A percentile compares a stretch with the other conserved stretches of the same genome.
These are phyloP conservation scores for Thelonectria rubi DNA, from an alignment of 2,329 filamentous ascomycete species.

Conservation along the genomic window DNA sequence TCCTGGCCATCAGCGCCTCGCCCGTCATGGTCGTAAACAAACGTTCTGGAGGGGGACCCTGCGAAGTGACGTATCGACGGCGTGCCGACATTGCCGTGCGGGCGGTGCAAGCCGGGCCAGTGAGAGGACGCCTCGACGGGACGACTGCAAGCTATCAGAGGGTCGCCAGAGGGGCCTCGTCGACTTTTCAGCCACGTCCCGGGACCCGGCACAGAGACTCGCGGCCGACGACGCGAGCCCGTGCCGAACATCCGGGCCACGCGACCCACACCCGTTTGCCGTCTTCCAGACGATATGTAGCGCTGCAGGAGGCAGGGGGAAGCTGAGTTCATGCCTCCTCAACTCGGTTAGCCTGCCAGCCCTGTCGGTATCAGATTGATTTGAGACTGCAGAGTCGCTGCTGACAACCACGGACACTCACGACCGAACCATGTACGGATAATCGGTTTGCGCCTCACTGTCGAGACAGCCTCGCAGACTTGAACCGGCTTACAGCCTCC, in stretches of 20 bases:
- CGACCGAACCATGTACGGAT: slow-evolving; percentile 41
- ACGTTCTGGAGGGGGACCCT: background rate
- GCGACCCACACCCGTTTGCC: slow-evolving; percentile 29
- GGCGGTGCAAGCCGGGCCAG: background rate
- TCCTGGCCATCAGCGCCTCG: too few relatives aligned
- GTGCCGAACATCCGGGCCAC: slow-evolving; percentile 43
- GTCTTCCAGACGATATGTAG: slow-evolving; percentile 8
- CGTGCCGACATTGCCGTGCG: background rate
- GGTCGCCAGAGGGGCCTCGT: slow-evolving; percentile 27
- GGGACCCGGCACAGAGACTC: slow-evolving; percentile 28
- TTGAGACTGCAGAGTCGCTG: too few relatives aligned
- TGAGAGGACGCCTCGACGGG: background rate
- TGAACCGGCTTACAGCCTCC: slow-evolving; percentile 76
- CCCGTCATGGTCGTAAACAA: background rate
- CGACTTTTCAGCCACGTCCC: slow-evolving; percentile 32
- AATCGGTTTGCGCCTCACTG: slow-evolving; percentile 46
- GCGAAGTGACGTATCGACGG: background rate
- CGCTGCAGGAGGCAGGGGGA: background rate
- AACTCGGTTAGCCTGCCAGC: background rate
- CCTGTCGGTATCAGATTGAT: too few relatives aligned
- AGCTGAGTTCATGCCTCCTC: background rate
- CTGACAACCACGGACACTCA: too few relatives aligned
- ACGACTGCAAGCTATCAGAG: background rate
- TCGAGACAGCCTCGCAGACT: slow-evolving; percentile 71
- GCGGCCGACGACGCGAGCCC: slow-evolving; percentile 29